A percentile compares a stretch with the other conserved stretches of the same genome.
These are phyloP conservation scores for Thalassiosira livingstoniorum DNA, from an alignment of 352 stramenopile genomes.

Conservation along the genomic window DNA sequence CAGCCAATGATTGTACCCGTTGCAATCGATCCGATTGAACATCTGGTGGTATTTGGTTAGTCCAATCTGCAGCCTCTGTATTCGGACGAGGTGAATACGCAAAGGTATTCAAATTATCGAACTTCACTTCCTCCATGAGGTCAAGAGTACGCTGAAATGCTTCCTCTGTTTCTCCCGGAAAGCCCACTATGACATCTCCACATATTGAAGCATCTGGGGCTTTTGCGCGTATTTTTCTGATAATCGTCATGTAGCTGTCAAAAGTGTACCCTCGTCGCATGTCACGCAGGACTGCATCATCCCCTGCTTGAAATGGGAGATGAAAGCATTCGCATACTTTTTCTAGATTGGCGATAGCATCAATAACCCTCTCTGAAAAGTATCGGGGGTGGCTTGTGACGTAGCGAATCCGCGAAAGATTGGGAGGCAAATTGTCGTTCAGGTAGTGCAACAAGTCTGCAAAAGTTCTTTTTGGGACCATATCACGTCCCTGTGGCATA, in stretches of 20 bases:
- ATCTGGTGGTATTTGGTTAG: slow-evolving; percentile 78
- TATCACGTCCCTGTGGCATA: too few species aligned
- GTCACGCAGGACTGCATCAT: slow-evolving; percentile 78
- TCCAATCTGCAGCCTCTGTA: slow-evolving; percentile 68
- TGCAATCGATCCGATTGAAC: slow-evolving; percentile 85
- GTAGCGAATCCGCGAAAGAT: slow-evolving; percentile 70
- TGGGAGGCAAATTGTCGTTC: slow-evolving; percentile 69
- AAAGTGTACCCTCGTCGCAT: slow-evolving; percentile 87
- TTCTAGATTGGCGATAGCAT: slow-evolving; percentile 80
- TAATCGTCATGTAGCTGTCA: slow-evolving; percentile 86
- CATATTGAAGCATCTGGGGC: slow-evolving; percentile 77
- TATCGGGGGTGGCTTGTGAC: slow-evolving; percentile 87
- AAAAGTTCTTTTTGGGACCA: slow-evolving; percentile 83
- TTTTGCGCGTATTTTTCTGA: slow-evolving; percentile 71
- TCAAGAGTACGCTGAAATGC: slow-evolving; percentile 85
- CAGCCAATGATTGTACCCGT: slow-evolving; percentile 79
- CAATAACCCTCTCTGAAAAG: slow-evolving; percentile 84
- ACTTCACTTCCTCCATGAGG: slow-evolving; percentile 86
- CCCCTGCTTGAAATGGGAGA: slow-evolving; percentile 84
- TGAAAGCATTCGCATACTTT: slow-evolving; percentile 86
- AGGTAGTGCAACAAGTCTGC: slow-evolving; percentile 81
- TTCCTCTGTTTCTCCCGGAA: slow-evolving; percentile 87
- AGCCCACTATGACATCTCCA: slow-evolving; percentile 84
- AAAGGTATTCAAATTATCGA: slow-evolving; percentile 81
- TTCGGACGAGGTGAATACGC: slow-evolving; percentile 76